Conservation (phyloP, 768 basidiomycete genomes). For the Strobilomyces confusus region DNA sequence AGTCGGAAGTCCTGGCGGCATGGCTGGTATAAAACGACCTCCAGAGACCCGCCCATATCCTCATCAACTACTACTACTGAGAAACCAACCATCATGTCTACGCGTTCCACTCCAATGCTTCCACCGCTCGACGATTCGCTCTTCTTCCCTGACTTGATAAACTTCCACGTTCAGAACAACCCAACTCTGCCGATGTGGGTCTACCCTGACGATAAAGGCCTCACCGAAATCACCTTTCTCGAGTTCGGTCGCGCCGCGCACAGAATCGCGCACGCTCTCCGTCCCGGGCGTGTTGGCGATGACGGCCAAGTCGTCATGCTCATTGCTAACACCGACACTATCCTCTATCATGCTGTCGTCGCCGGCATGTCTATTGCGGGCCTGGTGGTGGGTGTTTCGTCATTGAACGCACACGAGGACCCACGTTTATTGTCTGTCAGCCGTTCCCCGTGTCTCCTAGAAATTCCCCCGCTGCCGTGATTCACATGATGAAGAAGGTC, state of each 20-base stretch:
- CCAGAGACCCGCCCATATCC: neutral
- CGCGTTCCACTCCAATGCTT: neutral
- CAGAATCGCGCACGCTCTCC: neutral
- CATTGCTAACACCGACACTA: neutral
- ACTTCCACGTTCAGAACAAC: slow-evolving; percentile 15
- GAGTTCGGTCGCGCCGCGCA: slow-evolving; percentile 3
- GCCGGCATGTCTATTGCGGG: neutral
- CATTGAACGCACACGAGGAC: neutral
- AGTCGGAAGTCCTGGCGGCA: too few species aligned
- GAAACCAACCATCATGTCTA: too few species aligned
- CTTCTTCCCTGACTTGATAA: slow-evolving; percentile 13
- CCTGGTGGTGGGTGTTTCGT: neutral
- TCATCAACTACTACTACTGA: neutral
- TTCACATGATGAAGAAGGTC: slow-evolving; percentile 17
- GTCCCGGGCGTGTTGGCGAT: neutral
- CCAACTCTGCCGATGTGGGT: neutral
- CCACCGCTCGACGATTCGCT: slow-evolving; percentile 17
- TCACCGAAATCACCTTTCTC: slow-evolving; percentile 1
- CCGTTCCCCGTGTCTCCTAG: slow-evolving; percentile 22
- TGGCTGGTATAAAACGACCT: too few species aligned
- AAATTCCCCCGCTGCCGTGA: slow-evolving; percentile 17
- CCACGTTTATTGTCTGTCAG: neutral
- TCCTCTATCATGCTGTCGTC: neutral
- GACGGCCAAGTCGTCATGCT: neutral
- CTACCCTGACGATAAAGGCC: neutral